These are phyloP conservation scores for Boletus subcaerulescens DNA, from an alignment of 768 basidiomycete genomes.

Conservation along the genomic window DNA sequence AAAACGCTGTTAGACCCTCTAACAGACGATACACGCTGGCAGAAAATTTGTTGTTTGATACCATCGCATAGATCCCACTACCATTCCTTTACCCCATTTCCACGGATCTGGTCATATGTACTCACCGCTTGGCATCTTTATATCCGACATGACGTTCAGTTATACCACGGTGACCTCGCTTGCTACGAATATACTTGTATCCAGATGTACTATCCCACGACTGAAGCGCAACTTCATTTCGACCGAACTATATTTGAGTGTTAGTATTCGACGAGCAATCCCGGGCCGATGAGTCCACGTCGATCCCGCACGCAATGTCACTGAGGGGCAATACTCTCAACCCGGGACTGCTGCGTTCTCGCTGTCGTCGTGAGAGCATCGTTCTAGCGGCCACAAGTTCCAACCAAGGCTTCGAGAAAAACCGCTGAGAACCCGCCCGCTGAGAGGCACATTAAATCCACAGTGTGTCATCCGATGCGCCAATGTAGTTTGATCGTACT, in stretches of 20 bases:
- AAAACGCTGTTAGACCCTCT: background rate
- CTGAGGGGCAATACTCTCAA: no score
- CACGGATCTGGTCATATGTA: background rate
- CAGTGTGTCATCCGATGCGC: no score
- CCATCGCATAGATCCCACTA: background rate
- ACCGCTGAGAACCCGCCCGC: background rate
- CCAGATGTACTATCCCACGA: background rate
- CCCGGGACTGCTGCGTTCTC: background rate
- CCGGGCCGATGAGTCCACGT: no score
- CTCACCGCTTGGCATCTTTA: background rate
- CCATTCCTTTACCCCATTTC: background rate
- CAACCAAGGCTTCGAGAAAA: background rate
- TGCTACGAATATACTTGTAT: background rate
- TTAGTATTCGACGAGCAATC: no score
- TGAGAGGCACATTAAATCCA: no score
- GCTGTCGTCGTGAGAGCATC: background rate
- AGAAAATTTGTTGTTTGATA: background rate
- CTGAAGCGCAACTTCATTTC: background rate
- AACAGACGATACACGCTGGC: background rate
- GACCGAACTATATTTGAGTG: no score
- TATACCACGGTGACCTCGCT: background rate
- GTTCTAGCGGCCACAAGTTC: no score
- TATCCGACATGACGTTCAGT: background rate
- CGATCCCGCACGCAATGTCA: no score
- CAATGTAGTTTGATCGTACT: no score